Evolutionary conservation across 192 early-diverging fungal species (phyloP), one percentile per base, ranked within the genome.

Genomic region (Entomortierella chlamydospora): DNA sequence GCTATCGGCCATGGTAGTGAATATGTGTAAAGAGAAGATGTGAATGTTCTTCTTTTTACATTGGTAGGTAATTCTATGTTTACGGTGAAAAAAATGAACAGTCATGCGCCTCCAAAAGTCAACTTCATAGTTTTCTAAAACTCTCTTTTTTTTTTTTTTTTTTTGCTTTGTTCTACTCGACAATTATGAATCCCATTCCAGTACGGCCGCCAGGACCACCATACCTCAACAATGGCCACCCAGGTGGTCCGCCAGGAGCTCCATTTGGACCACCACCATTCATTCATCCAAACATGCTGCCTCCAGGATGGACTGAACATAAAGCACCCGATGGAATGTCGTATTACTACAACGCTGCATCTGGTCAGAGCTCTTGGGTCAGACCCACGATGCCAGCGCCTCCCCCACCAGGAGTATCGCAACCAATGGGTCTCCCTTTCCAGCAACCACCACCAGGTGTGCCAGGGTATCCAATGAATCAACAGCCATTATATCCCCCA

Each of bases 321-420:
- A 69, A 70, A 56, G 88, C 87, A 15, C 88, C 90, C 0, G 83
- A 84, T 25, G 93, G 93, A 3, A 82, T 83, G 50, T 39, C 86
- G n/a, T 95, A 94, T 71, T 95, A 85, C 64, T 93, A 92, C 78
- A 94, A 95, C 70, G 64, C 90, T 0, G 65, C 84, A 12, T 93
- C 92, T 10, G 88, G 87, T 39, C 78, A 90, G 69, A 93, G 88
- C 62, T 84, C 87, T n/a, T 95, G 94, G 94, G 72, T 88, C 28
- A 74, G 80, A 43, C 88, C 88, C 22, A 58, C 67, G 23, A 54
- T 78, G 22, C 64, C 55, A 5, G 73, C 59, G 0, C 68, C 47
- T 6, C 39, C 51, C 4, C 69, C 60, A 1, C 60, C 61, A 28
- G 74, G 83, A 53, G 47, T 58, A 47, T 26, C 18, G 15, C 69